phyloP scores from a whole-genome alignment of 163 green algal genomes.

The Prototheca cutis region DNA sequence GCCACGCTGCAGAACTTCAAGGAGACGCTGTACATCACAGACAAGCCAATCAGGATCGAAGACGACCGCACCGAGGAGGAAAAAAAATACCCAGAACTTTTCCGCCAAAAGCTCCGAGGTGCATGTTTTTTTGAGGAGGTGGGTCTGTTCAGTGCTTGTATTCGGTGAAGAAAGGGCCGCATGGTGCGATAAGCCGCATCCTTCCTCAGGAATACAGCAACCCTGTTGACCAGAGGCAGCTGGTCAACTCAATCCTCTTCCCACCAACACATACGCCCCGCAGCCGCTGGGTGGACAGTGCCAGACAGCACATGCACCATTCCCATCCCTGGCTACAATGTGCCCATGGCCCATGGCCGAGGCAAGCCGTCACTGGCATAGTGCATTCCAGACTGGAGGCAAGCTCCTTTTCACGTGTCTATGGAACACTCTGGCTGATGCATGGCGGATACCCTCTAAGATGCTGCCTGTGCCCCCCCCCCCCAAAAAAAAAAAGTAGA shows the following conservation, averaged over 20 bases:
- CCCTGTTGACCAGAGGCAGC: no score
- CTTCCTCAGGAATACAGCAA: not conserved
- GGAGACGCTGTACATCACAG: slow-evolving; percentile 51
- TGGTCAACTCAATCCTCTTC: no score
- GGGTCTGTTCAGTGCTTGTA: not conserved
- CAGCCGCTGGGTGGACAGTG: slow-evolving; percentile 17
- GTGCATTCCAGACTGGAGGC: no score
- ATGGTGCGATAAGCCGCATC: not conserved
- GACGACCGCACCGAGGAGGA: slow-evolving; percentile 52
- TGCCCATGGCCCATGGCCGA: no score
- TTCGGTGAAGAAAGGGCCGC: no score
- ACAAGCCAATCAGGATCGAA: slow-evolving; percentile 37
- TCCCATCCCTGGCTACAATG: slow-evolving; percentile 20
- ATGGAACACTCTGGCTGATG: no score
- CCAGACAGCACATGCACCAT: slow-evolving; percentile 9
- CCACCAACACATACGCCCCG: no score
- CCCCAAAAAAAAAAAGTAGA: no score
- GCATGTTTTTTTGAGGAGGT: not conserved
- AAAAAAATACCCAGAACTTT: slow-evolving; percentile 47
- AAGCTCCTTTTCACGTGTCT: no score
- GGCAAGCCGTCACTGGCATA: no score
- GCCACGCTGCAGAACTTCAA: slow-evolving; percentile 51
- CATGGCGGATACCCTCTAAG: no score
- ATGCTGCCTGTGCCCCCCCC: no score
- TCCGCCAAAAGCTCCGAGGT: slow-evolving; percentile 26